Conservation (phyloP, 345 rosid genomes). For the Chamaenerion angustifolium region DNA sequence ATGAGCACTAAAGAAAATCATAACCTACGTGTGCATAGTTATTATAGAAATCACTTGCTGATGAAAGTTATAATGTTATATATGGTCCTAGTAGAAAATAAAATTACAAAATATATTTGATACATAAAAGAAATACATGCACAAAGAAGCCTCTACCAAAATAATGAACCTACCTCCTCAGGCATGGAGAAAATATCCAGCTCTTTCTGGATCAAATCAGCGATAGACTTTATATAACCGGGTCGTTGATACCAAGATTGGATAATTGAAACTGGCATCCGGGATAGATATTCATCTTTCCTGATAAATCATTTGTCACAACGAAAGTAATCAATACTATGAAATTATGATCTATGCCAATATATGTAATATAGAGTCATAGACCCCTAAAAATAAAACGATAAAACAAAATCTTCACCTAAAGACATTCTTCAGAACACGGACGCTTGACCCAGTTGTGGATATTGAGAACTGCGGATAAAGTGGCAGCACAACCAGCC, state of each 20-base stretch:
- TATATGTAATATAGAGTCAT: too few relatives aligned
- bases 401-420: conserved; percentile 19
- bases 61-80: neutral
- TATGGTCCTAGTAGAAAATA: neutral
- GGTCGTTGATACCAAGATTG: conserved; percentile 76
- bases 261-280: conserved; percentile 63
- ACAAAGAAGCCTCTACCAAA: neutral
- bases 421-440: conserved; percentile 55
- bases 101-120: too few relatives aligned
- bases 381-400: too few relatives aligned
- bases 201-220: conserved; percentile 66
- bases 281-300: conserved; percentile 57
- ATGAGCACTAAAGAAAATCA: conserved; percentile 94
- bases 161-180: conserved; percentile 41
- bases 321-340: neutral
- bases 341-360: neutral
- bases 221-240: conserved; percentile 82
- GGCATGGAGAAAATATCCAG: conserved; percentile 48
- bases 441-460: conserved; percentile 88
- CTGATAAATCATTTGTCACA: conserved; percentile 26
- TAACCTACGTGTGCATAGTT: conserved; percentile 33
- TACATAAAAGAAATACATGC: too few relatives aligned
- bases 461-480: conserved; percentile 94
- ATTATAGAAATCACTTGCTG: too few relatives aligned
- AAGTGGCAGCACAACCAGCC: conserved; percentile 83